Evolutionary conservation across 495 filamentous ascomycete species (phyloP), one percentile per base, ranked within the genome.

Genomic region (Penicillium dipodomyicola): DNA sequence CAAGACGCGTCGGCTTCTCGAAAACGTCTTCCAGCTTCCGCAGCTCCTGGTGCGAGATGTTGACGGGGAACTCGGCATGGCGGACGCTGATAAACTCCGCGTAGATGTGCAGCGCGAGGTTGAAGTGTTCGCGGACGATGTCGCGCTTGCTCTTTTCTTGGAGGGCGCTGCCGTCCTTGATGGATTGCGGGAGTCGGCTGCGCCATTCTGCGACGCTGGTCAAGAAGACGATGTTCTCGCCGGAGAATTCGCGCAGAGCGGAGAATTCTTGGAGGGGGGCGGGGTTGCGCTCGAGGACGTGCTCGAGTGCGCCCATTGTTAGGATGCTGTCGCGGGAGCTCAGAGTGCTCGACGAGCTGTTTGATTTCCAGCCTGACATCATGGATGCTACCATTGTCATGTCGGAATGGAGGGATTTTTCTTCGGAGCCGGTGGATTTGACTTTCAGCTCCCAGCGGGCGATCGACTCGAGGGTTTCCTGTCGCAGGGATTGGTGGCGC

Each of bases 211-310:
- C 65, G 22, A 86, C 75, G 54, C 74, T 68, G 27, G 75, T 83
- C 2, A 87, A 77, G 74, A 88, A 88, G 56, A 82, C 77, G 47
- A 88, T 82, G 69, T 87, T 88, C 65, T 87, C 85, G 30, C 82
- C 84, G 17, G 84, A 86, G 65, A 87, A 86, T 53, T 87, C 85
- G 54, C 78, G 72, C 7, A 78, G 74, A 7, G 85, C 82, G 5
- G 84, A 82, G 68, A 86, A 88, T 33, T 78, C 61, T 35, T 81
- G 80, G 0, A 88, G 76, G 2, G 79, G 77, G 5, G 72, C 70
- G 3, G 82, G 77, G 67, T 84, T 82, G 54, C 73, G 76, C 30
- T 71, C 64, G 0, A 88, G 75, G 48, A 80, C 79, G 56, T 82
- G 73, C 50, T 87, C 84, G 4, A 88, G 77, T 2, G 82, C 82